A percentile compares a stretch with the other conserved stretches of the same genome.
Evolutionary conservation across 2,329 filamentous ascomycete species (phyloP).

Genomic region (Monosporascus sp.): DNA sequence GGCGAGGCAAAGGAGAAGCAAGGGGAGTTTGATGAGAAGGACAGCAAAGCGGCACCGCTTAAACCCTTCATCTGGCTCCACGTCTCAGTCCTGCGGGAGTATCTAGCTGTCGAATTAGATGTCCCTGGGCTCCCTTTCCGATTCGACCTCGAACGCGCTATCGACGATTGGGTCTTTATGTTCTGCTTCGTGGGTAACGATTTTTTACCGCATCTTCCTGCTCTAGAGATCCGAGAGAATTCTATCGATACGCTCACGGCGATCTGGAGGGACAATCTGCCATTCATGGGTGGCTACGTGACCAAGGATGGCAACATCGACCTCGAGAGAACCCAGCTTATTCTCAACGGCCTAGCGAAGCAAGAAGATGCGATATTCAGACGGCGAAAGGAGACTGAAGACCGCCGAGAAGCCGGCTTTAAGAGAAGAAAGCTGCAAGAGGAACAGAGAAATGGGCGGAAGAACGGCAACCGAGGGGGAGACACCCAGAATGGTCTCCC

Average conservation of each 20-base stretch:
- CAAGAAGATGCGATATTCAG: conserved; percentile 93
- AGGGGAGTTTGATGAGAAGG: conserved; percentile 77
- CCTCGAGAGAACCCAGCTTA: conserved; percentile 77
- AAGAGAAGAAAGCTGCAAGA: conserved; percentile 73
- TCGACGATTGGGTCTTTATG: conserved; percentile 99
- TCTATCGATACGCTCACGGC: conserved; percentile 93
- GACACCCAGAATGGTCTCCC: conserved; percentile 35
- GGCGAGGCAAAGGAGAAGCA: conserved; percentile 73
- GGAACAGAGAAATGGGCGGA: conserved; percentile 34
- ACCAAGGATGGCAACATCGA: conserved; percentile 94
- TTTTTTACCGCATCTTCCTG: conserved; percentile 95
- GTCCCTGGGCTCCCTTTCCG: conserved; percentile 78
- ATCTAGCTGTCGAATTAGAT: conserved; percentile 82
- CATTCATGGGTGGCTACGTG: conserved; percentile 88
- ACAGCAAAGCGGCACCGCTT: conserved; percentile 54
- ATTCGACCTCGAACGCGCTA: conserved; percentile 87
- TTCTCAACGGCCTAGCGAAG: conserved; percentile 80
- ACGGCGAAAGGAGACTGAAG: conserved; percentile 78
- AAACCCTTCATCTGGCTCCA: conserved; percentile 99
- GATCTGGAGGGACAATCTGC: conserved; percentile 94
- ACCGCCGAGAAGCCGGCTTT: conserved; percentile 72
- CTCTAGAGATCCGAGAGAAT: conserved; percentile 92
- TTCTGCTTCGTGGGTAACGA: conserved; percentile 99
- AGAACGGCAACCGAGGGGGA: conserved; percentile 18
- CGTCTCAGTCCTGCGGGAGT: conserved; percentile 85